Conservation (phyloP, 2,329 filamentous ascomycete genomes). For the Thermomyces lanuginosus region DNA sequence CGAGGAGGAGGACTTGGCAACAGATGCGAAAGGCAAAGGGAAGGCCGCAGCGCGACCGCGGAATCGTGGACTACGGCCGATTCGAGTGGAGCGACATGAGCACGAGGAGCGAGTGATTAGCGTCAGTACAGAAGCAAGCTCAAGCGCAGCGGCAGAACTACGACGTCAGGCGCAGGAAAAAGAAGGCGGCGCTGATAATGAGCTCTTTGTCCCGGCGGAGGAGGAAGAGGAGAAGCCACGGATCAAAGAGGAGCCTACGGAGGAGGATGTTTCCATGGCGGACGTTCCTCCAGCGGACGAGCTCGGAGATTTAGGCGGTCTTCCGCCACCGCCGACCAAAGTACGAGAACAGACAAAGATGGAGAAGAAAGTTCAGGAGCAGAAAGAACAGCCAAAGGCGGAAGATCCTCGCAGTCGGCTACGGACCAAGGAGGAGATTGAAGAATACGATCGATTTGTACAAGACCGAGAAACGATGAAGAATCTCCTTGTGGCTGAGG, state of each 20-base stretch:
- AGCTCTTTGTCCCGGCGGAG: conserved; percentile 20
- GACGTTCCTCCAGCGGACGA: conserved; percentile 15
- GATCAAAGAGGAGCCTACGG: conserved; percentile 40
- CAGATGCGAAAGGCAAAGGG: conserved; percentile 15
- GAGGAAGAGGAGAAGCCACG: conserved; percentile 17
- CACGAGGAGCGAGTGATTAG: conserved; percentile 39
- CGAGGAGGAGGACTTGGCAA: conserved; percentile 27
- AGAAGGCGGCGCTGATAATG: conserved; percentile 14
- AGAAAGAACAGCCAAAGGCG: too few relatives aligned
- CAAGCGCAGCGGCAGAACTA: conserved; percentile 28
- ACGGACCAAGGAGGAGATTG: conserved; percentile 25
- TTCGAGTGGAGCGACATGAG: conserved; percentile 40
- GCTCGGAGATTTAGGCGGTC: conserved; percentile 10
- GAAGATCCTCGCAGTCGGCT: conserved; percentile 21
- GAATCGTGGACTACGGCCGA: conserved; percentile 28
- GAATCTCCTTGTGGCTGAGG: conserved; percentile 17
- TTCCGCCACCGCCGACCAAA: conserved; percentile 20
- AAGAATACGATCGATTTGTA: conserved; percentile 26
- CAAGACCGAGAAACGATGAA: conserved; percentile 26
- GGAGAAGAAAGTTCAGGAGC: too few relatives aligned
- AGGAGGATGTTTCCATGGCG: conserved; percentile 28
- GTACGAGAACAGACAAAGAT: conserved; percentile 18
- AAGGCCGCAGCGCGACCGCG: conserved; percentile 16
- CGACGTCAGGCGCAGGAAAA: conserved; percentile 20
- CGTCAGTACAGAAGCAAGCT: conserved; percentile 38